Evolutionary conservation across 2,329 filamentous ascomycete genomes (phyloP).

Genomic region (Diatrype stigma): DNA sequence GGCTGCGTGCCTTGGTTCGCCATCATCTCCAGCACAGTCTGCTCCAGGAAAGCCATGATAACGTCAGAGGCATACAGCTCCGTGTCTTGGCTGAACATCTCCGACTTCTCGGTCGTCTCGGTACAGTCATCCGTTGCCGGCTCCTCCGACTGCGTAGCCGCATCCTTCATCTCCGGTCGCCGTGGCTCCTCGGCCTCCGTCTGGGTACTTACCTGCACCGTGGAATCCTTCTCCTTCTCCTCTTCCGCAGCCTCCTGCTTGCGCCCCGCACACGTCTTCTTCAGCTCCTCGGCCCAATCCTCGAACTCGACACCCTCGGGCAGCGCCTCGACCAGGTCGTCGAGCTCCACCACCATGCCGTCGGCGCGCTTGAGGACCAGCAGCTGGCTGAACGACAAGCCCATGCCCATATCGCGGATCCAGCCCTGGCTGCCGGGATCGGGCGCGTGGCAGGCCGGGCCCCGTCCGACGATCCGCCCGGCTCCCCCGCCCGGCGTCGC

Average conservation of each 20-base stretch:
- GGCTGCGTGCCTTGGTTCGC: background rate
- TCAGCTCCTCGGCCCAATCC: background rate
- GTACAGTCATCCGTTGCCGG: background rate
- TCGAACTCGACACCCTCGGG: background rate
- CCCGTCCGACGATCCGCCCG: background rate
- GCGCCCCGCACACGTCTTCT: background rate
- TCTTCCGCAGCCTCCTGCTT: background rate
- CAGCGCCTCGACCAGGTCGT: background rate
- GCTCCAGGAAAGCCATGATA: too few species aligned
- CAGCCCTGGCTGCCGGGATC: background rate
- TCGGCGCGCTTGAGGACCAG: background rate
- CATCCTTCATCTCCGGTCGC: background rate
- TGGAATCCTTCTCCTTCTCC: background rate
- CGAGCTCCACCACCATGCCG: background rate
- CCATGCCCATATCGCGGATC: background rate
- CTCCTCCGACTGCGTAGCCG: background rate
- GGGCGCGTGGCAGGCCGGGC: background rate
- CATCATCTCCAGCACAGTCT: background rate
- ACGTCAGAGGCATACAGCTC: too few species aligned
- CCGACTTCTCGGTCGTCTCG: background rate
- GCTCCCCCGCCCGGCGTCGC: background rate
- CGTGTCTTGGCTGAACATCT: background rate
- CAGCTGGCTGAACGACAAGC: background rate
- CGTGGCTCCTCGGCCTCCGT: background rate
- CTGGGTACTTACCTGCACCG: background rate